Conservation (phyloP, 1,284 basidiomycete genomes). For the Stereum hirsutum region DNA sequence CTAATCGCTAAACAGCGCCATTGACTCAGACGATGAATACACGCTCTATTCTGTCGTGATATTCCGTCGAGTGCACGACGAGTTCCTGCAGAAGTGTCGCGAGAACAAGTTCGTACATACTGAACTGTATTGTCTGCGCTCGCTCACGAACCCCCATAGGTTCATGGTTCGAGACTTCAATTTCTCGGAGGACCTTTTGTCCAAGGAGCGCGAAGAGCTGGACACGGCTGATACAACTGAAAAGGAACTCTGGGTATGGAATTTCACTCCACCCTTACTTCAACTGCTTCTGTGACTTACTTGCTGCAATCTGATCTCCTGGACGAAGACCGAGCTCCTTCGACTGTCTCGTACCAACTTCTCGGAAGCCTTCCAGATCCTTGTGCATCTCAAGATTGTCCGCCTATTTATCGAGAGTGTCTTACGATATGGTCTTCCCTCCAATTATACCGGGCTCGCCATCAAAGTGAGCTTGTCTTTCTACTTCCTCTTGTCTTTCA, state of each 20-base stretch:
- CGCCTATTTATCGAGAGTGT: slow-evolving; percentile 94
- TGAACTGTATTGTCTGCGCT: slow-evolving; percentile 1
- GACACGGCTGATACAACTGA: slow-evolving; percentile 78
- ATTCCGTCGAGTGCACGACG: slow-evolving; percentile 88
- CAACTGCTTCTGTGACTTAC: too few relatives aligned
- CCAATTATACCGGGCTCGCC: slow-evolving; percentile 79
- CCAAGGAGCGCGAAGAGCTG: slow-evolving; percentile 79
- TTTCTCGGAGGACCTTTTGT: slow-evolving; percentile 83
- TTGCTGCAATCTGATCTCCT: background rate
- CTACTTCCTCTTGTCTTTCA: background rate
- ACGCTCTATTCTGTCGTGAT: slow-evolving; percentile 83
- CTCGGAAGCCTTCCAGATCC: slow-evolving; percentile 91
- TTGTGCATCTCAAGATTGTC: slow-evolving; percentile 90
- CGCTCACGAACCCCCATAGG: slow-evolving; percentile 25
- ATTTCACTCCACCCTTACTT: background rate
- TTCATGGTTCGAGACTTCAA: slow-evolving; percentile 92
- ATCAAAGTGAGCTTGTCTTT: slow-evolving; percentile 56
- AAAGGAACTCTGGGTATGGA: slow-evolving; percentile 92
- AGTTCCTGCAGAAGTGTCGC: slow-evolving; percentile 90
- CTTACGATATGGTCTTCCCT: slow-evolving; percentile 90
- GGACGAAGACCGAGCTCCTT: slow-evolving; percentile 81
- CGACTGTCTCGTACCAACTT: slow-evolving; percentile 92
- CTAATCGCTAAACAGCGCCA: slow-evolving; percentile 29
- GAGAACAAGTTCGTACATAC: slow-evolving; percentile 74
- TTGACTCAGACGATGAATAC: slow-evolving; percentile 87